Evolutionary conservation across 306 rosid species (phyloP).

Genomic region (Notholithocarpus densiflorus): DNA sequence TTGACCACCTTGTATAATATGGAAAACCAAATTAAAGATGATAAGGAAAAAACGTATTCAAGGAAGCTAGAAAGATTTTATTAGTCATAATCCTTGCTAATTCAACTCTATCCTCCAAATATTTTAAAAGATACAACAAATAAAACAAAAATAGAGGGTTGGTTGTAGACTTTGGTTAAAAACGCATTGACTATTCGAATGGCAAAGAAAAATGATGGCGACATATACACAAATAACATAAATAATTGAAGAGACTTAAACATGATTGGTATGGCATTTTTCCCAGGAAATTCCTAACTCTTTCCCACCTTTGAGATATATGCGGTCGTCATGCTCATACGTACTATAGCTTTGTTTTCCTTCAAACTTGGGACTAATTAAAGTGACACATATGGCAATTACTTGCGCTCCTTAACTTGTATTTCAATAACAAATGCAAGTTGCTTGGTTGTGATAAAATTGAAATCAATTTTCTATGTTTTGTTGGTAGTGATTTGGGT

Average conservation of each 20-base stretch:
- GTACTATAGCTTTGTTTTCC: background rate
- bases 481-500: too few relatives aligned
- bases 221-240: background rate
- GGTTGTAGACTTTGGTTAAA: slow-evolving; percentile 4
- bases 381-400: background rate
- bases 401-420: too few relatives aligned
- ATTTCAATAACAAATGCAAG: too few relatives aligned
- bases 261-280: background rate
- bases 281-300: background rate
- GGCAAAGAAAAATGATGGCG: background rate
- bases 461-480: too few relatives aligned
- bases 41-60: background rate
- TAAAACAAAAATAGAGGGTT: background rate
- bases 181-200: background rate
- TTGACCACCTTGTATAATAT: background rate
- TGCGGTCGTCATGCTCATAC: too few relatives aligned
- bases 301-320: background rate
- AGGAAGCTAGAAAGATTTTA: background rate
- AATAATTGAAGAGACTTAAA: background rate
- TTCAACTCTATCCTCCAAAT: background rate
- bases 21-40: background rate
- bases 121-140: background rate
- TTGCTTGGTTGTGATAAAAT: too few relatives aligned
- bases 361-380: background rate
- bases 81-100: background rate